Percentiles rank a stretch among this genome's conserved stretches.
Conservation (phyloP, 2,329 filamentous ascomycete genomes). For the Penicillium sp. region DNA sequence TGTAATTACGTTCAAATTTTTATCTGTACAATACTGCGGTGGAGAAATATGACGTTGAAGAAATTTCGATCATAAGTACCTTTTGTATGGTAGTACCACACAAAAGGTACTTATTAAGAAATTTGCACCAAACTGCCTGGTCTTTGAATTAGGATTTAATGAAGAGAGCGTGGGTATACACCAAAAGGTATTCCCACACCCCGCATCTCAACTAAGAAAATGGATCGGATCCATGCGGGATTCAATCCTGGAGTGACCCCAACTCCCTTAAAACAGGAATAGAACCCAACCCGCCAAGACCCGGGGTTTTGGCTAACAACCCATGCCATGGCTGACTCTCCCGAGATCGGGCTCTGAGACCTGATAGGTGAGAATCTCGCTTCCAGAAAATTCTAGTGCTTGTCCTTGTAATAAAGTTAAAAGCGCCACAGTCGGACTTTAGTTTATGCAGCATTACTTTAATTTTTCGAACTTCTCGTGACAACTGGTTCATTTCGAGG, state of each 20-base stretch:
- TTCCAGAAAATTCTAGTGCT: conserved; percentile 9
- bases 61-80: not conserved
- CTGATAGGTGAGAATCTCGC: not conserved
- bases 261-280: not conserved
- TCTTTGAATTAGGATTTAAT: not conserved
- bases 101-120: not conserved
- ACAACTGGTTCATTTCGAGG: not conserved
- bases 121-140: not conserved
- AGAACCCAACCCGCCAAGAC: not conserved
- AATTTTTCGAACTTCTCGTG: not conserved
- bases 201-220: not conserved
- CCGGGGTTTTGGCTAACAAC: not conserved
- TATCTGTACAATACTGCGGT: not conserved
- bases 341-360: not conserved
- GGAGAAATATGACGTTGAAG: not conserved
- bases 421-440: not conserved
- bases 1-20: too few species aligned
- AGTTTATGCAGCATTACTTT: not conserved
- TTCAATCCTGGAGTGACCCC: not conserved
- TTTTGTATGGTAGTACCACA: not conserved
- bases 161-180: too few species aligned
- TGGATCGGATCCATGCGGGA: not conserved
- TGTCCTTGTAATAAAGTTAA: not conserved
- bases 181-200: too few species aligned
- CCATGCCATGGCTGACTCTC: not conserved